Evolutionary conservation across 495 filamentous ascomycete genomes (phyloP), one percentile per base, ranked within the genome.

Genomic region (Podospora comata): DNA sequence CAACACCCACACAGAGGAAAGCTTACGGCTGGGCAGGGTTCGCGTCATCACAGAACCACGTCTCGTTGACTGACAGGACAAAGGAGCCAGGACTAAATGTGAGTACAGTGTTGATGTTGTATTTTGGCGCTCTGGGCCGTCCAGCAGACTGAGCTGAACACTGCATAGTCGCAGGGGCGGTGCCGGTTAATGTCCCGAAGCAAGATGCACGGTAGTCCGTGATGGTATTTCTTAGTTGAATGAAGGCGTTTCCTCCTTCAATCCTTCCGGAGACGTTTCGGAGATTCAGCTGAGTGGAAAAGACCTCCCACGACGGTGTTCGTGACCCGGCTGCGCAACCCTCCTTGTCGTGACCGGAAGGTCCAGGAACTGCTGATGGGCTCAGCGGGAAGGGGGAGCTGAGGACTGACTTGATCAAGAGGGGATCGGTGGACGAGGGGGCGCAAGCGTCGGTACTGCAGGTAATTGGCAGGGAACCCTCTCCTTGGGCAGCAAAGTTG

Each of bases 21-120:
- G 19, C 70, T 61, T 53, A 74, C 72, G 72, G 72, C 5, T 30
- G 20, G n/a, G 65, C 58, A 13, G 67, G 58, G 55, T 70, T 66
- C 5, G 39, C 53, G 39, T 74, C 70, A 62, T 74, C 72, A 28
- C 70, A 74, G 32, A 64, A 74, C 72, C 72, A 74, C 16, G 72
- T 72, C 66, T 74, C 64, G 55, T 70, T 70, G 54, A 74, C 56
- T 0, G n/a, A 64, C 2, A 74, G 27, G 1, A 6, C 58, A 30
- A 68, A 64, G 1, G 62, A 68, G 1, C 13, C 20, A 5, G 70
- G 67, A 2, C 68, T 64, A 27, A 71, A 70, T 0, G 15, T 23
- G 16, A 65, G 30, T 1, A 23, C n/a, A 2, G 72, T 69, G 0
- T 59, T 16, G 62, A 71, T 70, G 9, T 67, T 64, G 58, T 67